Conservation (phyloP, 306 rosid species). For the Gynostemma pentaphyllum region DNA sequence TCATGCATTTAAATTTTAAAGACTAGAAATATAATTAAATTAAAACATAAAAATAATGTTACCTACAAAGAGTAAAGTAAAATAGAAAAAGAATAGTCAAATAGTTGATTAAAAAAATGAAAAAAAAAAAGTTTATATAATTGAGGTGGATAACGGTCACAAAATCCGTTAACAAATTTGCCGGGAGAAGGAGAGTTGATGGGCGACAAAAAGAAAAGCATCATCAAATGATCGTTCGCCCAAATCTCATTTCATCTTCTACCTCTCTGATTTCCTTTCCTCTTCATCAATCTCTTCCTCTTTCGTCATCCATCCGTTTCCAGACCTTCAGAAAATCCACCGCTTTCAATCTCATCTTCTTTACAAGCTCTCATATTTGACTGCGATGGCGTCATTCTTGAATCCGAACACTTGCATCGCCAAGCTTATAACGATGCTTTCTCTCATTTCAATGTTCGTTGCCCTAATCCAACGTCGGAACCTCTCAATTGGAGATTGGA, state of each 20-base stretch:
- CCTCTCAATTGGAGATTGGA: slow-evolving; percentile 62
- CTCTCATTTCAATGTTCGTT: slow-evolving; percentile 52
- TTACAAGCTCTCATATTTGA: slow-evolving; percentile 77
- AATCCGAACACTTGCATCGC: slow-evolving; percentile 91
- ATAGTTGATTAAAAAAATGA: too few relatives aligned
- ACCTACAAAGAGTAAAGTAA: too few relatives aligned
- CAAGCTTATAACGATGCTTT: slow-evolving; percentile 89
- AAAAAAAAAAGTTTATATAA: neutral
- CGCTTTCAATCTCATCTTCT: slow-evolving; percentile 31
- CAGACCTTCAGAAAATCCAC: slow-evolving; percentile 1
- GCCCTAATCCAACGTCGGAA: slow-evolving; percentile 34
- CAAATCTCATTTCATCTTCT: slow-evolving; percentile 16
- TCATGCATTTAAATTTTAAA: too few relatives aligned
- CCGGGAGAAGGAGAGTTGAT: slow-evolving; percentile 12
- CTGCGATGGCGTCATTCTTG: slow-evolving; percentile 88
- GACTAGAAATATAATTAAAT: too few relatives aligned
- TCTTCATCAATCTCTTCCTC: slow-evolving; percentile 23
- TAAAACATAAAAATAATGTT: too few relatives aligned
- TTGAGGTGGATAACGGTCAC: slow-evolving; percentile 25
- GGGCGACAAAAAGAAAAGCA: slow-evolving; percentile 47
- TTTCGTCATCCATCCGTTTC: slow-evolving; percentile 10
- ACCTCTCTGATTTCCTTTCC: slow-evolving; percentile 8
- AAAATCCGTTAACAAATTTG: slow-evolving; percentile 17
- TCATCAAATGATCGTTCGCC: slow-evolving; percentile 18
- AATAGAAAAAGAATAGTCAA: too few relatives aligned